These are phyloP conservation scores for Carex pumila DNA, from an alignment of 176 grass and related monocot species.

Conservation along the genomic window DNA sequence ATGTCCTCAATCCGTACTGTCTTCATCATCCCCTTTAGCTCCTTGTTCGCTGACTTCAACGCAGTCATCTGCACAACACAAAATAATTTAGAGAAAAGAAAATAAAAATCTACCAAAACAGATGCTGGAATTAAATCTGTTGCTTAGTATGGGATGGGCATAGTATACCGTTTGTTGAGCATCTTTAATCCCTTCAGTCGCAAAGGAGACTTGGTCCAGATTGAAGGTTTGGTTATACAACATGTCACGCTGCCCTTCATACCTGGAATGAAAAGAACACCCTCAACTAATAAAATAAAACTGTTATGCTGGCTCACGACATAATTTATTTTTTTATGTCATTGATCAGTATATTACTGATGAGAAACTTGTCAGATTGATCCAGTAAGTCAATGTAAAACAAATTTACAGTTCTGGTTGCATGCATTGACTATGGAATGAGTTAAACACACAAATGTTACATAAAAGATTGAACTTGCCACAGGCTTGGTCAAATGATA, in stretches of 20 bases:
- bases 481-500: not conserved
- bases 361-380: not conserved
- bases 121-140: not conserved
- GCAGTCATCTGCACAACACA: constrained; percentile 58
- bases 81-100: not conserved
- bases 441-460: not conserved
- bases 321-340: not conserved
- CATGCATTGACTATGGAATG: not conserved
- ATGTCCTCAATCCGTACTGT: constrained; percentile 88
- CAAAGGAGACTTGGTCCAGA: constrained; percentile 88
- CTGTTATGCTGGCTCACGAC: not conserved
- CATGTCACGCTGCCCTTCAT: constrained; percentile 93
- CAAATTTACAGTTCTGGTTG: not conserved
- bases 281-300: not conserved
- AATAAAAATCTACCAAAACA: not conserved
- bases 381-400: not conserved
- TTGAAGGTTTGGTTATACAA: constrained; percentile 92
- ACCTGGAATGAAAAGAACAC: constrained; percentile 36
- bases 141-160: not conserved
- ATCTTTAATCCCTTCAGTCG: constrained; percentile 84
- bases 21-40: constrained; percentile 98
- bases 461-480: not conserved
- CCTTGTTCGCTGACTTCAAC: constrained; percentile 84
- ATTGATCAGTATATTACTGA: not conserved
- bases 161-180: constrained; percentile 76